Evolutionary conservation across 1,284 basidiomycete genomes (phyloP), one percentile per base, ranked within the genome.

Genomic region (Entoloma clypeatum): DNA sequence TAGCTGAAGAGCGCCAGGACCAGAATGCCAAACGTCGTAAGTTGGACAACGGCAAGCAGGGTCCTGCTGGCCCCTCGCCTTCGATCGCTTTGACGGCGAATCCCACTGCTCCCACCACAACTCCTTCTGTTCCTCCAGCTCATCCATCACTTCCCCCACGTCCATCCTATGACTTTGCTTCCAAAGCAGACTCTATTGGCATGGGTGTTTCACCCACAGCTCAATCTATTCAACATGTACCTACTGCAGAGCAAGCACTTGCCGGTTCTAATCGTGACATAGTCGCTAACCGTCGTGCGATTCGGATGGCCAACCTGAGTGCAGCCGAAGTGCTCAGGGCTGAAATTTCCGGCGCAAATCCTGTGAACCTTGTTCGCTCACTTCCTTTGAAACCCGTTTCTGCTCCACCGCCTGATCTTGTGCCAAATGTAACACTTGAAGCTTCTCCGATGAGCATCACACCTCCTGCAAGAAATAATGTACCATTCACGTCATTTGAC

Each of bases 281-380:
- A 43, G 89, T 93, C 30, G 82, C 84, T 40, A 95, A 95, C 60
- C 79, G 91, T 43, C 77, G 78, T 51, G 88, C 88, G 16, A 92
- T 95, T 51, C 81, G 94, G 44, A 86, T 96, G 79, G 95, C 94
- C 10, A 98, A 99, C 60, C 81, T 97, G 76, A 91, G 82, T 65
- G 95, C 95, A 31, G 94, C 93, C 43, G 90, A 97, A 59, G 80
- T 86, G 60, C 73, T 99, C 53, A 94, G 92, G 65, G 93, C 92
- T 38, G 90, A 98, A 65, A 67, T 99, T 50, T 78, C 81, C 46
- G 83, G 83, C 26, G 65, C 81, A 40, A 58, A 73, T 39, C 79
- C 82, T 39, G 70, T 81, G 41, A 81, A 83, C 58, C 63, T 71
- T 22, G 56, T 52, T 58, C 60, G 57, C 18, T 60, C 64, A 29